Evolutionary conservation across 1,284 basidiomycete genomes (phyloP).

Genomic region (Melampsora americana): DNA sequence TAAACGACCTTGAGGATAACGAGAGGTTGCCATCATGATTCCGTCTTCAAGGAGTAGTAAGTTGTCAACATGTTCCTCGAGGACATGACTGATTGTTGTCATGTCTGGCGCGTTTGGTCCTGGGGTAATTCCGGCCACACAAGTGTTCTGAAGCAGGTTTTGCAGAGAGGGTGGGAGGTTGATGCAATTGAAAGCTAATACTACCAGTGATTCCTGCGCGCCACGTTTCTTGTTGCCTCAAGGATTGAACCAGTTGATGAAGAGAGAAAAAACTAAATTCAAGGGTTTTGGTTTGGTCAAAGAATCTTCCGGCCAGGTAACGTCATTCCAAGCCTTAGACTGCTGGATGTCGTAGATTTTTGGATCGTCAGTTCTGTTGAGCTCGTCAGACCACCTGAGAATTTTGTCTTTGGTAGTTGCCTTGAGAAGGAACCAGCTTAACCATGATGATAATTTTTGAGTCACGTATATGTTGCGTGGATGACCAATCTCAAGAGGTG

Average conservation of each 20-base stretch:
- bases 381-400: background rate
- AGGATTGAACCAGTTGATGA: conserved; percentile 25
- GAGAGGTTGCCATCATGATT: background rate
- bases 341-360: background rate
- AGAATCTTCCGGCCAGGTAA: background rate
- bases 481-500: no score
- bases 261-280: conserved; percentile 5
- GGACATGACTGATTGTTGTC: conserved; percentile 5
- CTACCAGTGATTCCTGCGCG: no score
- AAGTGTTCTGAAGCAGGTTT: background rate
- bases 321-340: background rate
- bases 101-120: conserved; percentile 1
- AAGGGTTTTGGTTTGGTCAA: background rate
- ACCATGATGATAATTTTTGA: background rate
- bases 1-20: background rate
- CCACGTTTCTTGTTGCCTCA: conserved; percentile 20
- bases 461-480: background rate
- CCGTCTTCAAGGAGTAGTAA: background rate
- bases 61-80: background rate
- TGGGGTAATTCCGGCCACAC: conserved; percentile 1
- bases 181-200: no score
- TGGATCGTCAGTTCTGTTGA: background rate
- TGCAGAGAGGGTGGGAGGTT: no score
- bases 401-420: background rate
- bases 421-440: background rate